Evolutionary conservation across 352 stramenopile species (phyloP).

Genomic region (Elongisporangium senticosum): DNA sequence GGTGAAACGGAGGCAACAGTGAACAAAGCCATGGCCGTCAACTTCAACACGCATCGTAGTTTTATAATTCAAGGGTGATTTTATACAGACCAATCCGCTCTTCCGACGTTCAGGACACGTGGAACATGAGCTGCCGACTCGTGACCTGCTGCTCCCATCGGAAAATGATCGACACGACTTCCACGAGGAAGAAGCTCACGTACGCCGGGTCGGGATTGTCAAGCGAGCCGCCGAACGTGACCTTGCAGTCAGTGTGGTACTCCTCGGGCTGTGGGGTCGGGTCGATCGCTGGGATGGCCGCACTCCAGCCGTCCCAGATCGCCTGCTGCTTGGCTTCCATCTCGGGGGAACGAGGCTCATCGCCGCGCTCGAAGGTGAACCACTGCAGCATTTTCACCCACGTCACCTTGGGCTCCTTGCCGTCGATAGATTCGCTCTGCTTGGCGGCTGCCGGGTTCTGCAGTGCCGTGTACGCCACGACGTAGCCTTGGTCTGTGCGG

Average conservation of each 20-base stretch:
- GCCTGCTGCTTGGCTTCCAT: not conserved
- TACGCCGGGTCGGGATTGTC: constrained; percentile 36
- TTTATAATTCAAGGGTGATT: not conserved
- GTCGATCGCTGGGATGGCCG: not conserved
- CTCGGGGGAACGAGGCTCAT: not conserved
- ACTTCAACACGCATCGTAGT: not conserved
- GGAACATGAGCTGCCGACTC: constrained; percentile 24
- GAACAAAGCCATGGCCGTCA: too few relatives aligned
- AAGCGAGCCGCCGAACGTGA: constrained; percentile 38
- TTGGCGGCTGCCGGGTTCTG: constrained; percentile 28
- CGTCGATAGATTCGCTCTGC: constrained; percentile 27
- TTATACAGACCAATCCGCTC: not conserved
- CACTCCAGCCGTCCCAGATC: not conserved
- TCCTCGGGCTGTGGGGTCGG: too few relatives aligned
- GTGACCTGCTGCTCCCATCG: constrained; percentile 37
- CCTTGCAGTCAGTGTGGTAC: constrained; percentile 8
- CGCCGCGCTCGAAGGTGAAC: constrained; percentile 20
- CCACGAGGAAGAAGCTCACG: constrained; percentile 41
- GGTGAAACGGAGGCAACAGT: too few relatives aligned
- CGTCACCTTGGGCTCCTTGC: constrained; percentile 30
- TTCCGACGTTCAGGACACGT: not conserved
- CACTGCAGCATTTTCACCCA: constrained; percentile 44
- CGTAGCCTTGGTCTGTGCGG: constrained; percentile 29
- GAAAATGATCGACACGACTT: constrained; percentile 45
- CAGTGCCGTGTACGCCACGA: constrained; percentile 41